Base-by-base conservation (phyloP, 2,329 filamentous ascomycete genomes). In the Xylariaceae sp. region DNA sequence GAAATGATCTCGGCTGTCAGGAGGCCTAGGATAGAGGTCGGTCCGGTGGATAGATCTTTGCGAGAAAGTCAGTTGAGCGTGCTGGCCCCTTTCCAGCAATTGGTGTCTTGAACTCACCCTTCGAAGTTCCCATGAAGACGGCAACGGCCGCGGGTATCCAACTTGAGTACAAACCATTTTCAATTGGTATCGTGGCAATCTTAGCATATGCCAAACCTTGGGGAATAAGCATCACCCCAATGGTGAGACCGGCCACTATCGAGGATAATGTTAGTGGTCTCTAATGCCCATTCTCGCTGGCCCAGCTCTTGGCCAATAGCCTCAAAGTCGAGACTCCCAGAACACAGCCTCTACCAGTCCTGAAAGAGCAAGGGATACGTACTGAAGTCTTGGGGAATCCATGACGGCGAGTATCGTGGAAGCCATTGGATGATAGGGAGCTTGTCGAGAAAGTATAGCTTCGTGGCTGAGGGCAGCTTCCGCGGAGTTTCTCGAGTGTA, bases 1-100 rank as follows among this genome's bases (percentile, higher is more conserved):
- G 66, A 60, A 22, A 85, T 69, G 34, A 81, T 78, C 45, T 83
- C 74, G 13, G 78, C 74, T 0, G 79, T 83, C 19, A 84, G 65
- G 2, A 85, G 71, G 7, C 79, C 79, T 43, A 84, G 73, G 19
- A 83, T 73, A 0, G 79, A 83, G 0, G 81, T 85, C 11, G 80
- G 81, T 4, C 81, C 79, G 1, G 74, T 76, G 1, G 78, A 82
- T 3, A 84, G 59, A 57, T 81, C 78, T 79, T 3, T 4, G 9
- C 26, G 11, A 19, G 28, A 11, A 34, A n/a, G 19, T 47, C 34
- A 45, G 38, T 12, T 31, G 3, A 33, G 77, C 22, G 6, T 6
- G 11, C 22, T 26, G 11, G 73, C 72, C 17, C 22, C 3, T 12
- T 17, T 15, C 4, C 7, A 9, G 9, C 4, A 9, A 0, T 19